These are phyloP conservation scores for Lunularia cruciata DNA, from an alignment of 225 moss, liverwort and hornwort genomes.

Conservation along the genomic window DNA sequence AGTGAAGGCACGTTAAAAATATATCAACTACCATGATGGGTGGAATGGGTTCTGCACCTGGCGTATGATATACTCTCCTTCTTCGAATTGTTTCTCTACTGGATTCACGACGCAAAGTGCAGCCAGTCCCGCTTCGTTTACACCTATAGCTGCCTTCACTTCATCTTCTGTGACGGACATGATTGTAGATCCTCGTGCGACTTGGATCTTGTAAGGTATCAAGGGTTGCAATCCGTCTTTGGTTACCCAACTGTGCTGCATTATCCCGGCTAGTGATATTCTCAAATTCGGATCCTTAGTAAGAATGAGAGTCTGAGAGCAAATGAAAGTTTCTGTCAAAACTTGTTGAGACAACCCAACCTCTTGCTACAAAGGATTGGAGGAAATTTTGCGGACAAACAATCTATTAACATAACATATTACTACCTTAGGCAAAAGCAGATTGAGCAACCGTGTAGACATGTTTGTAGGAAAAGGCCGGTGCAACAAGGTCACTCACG, in stretches of 20 bases:
- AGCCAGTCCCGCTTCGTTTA: conserved; percentile 38
- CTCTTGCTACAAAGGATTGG: too few relatives aligned
- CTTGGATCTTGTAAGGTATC: conserved; percentile 38
- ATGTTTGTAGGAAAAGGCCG: too few relatives aligned
- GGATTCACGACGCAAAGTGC: conserved; percentile 42
- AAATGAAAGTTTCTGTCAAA: too few relatives aligned
- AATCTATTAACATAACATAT: not conserved
- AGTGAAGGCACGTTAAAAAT: too few relatives aligned
- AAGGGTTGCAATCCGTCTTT: conserved; percentile 36
- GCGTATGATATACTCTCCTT: conserved; percentile 52
- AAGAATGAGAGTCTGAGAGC: conserved; percentile 51
- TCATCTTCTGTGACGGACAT: conserved; percentile 46
- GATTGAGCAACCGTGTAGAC: not conserved
- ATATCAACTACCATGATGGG: too few relatives aligned
- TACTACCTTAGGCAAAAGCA: not conserved
- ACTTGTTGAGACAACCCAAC: not conserved
- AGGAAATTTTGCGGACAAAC: not conserved
- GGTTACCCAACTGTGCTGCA: conserved; percentile 58
- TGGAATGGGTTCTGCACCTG: conserved; percentile 32
- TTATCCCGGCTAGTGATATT: conserved; percentile 48
- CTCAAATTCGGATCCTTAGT: conserved; percentile 50
- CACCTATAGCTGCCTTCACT: conserved; percentile 47
- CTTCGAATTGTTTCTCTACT: conserved; percentile 44
- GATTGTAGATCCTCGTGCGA: conserved; percentile 14
- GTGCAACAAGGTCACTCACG: too few relatives aligned